Evolutionary conservation across 352 stramenopile genomes (phyloP).

Genomic region (Globisporangium carolinianum): DNA sequence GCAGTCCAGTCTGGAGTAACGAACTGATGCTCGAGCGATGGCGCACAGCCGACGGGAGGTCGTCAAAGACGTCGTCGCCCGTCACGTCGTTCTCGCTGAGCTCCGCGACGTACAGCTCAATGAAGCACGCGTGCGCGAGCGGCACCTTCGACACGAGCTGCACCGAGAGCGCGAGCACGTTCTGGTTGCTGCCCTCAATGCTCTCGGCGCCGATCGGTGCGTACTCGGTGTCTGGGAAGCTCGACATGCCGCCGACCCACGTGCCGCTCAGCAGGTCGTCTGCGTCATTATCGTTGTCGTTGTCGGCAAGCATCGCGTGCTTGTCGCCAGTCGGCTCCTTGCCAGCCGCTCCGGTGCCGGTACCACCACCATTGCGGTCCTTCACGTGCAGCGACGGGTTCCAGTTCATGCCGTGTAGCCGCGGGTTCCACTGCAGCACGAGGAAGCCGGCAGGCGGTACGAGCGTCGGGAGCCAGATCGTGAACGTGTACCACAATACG

Average conservation of each 20-base stretch:
- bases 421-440: slow-evolving; percentile 80
- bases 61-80: slow-evolving; percentile 45
- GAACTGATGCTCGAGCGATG: slow-evolving; percentile 65
- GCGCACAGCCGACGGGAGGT: slow-evolving; percentile 33
- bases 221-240: slow-evolving; percentile 73
- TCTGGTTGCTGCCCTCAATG: slow-evolving; percentile 48
- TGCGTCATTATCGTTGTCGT: slow-evolving; percentile 11
- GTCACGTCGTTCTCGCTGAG: slow-evolving; percentile 45
- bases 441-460: slow-evolving; percentile 72
- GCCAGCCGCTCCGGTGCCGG: no score
- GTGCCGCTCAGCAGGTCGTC: slow-evolving; percentile 36
- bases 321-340: slow-evolving; percentile 14
- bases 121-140: slow-evolving; percentile 63
- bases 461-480: slow-evolving; percentile 70
- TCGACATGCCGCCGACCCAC: slow-evolving; percentile 53
- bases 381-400: slow-evolving; percentile 52
- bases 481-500: slow-evolving; percentile 77
- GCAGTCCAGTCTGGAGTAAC: slow-evolving; percentile 62
- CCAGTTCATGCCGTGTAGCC: slow-evolving; percentile 67
- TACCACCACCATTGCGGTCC: slow-evolving; percentile 17
- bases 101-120: slow-evolving; percentile 72
- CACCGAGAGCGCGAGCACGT: slow-evolving; percentile 69
- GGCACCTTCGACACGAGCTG: slow-evolving; percentile 57
- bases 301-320: slow-evolving; percentile 18
- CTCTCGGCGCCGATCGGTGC: slow-evolving; percentile 51